Evolutionary conservation across 2,329 filamentous ascomycete species (phyloP), one percentile per base, ranked within the genome.

Genomic region (Botrytis deweyae): DNA sequence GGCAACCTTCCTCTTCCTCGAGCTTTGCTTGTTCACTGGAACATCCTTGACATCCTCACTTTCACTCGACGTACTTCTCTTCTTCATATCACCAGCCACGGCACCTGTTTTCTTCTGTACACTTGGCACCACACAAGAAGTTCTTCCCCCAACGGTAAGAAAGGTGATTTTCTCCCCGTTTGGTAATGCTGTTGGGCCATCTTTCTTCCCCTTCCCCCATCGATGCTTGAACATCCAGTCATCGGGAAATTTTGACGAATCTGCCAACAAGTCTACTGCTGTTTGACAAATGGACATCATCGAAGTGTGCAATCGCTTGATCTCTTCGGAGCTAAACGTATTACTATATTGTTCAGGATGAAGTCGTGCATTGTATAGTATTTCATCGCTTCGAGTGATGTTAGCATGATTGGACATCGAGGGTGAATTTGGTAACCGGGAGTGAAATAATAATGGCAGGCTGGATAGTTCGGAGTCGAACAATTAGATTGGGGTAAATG

Each of bases 281-380:
- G 90, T 92, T 74, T 91, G 88, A 81, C 94, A 97, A 14, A 99
- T 91, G 76, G 93, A 90, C 74, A 92, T 87, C 62, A 98, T 90
- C 0, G 91, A 88, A 14, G 90, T 85, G 81, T 96, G 91, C 2
- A 99, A 85, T 58, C 85, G 86, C 76, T 88, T 87, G 76, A 97
- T 89, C 81, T 98, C 91, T 0, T 84, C 87, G 46, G 93, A 89
- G 75, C 82, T 86, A 77, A 98, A 92, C 0, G 93, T 92, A 79
- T 98, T 91, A 83, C 92, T 94, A 83, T 97, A 97, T 81, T 97
- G 94, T 81, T 98, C 95, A 0, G 96, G 96, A 78, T 99, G 95
- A 25, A 98, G 87, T 68, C 88, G 90, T 8, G 96, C 92, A 78
- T 98, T 91, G 80, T 95, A 99, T 70, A 99, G 85, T 10, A 97